Conservation (phyloP, 139 green algal species). For the Chlamydomonas asymmetrica region DNA sequence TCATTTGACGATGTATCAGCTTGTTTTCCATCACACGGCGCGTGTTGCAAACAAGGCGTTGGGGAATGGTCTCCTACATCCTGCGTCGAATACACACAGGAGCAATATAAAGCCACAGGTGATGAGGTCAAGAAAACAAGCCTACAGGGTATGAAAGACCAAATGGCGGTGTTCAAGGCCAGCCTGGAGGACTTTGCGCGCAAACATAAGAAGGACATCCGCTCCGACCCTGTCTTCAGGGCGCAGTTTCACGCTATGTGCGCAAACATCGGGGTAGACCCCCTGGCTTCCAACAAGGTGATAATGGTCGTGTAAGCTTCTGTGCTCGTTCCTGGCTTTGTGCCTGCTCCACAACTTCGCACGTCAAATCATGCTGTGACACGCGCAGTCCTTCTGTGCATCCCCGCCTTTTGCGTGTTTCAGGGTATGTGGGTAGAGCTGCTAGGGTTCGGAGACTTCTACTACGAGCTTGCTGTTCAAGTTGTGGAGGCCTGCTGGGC, state of each 20-base stretch:
- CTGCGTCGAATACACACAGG: too few species aligned
- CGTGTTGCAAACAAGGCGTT: background rate
- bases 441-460: slow-evolving; percentile 94
- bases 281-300: slow-evolving; percentile 92
- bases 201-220: slow-evolving; percentile 89
- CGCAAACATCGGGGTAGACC: slow-evolving; percentile 92
- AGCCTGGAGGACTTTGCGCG: slow-evolving; percentile 90
- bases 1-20: too few species aligned
- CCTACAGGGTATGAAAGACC: slow-evolving; percentile 53
- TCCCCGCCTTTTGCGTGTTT: background rate
- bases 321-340: background rate
- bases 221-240: slow-evolving; percentile 84
- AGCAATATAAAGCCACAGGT: slow-evolving; percentile 54
- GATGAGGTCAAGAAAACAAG: slow-evolving; percentile 61
- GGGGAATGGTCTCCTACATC: background rate
- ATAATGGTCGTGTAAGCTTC: background rate
- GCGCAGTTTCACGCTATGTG: slow-evolving; percentile 97
- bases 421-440: slow-evolving; percentile 85
- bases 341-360: background rate
- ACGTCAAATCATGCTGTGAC: too few species aligned
- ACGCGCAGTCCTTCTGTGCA: too few species aligned
- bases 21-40: too few species aligned
- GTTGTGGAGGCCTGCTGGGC: slow-evolving; percentile 82
- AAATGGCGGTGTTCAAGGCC: slow-evolving; percentile 71
- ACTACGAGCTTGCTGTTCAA: slow-evolving; percentile 94